phyloP scores from a whole-genome alignment of 768 basidiomycete species.

The Psilocybe sp. region DNA sequence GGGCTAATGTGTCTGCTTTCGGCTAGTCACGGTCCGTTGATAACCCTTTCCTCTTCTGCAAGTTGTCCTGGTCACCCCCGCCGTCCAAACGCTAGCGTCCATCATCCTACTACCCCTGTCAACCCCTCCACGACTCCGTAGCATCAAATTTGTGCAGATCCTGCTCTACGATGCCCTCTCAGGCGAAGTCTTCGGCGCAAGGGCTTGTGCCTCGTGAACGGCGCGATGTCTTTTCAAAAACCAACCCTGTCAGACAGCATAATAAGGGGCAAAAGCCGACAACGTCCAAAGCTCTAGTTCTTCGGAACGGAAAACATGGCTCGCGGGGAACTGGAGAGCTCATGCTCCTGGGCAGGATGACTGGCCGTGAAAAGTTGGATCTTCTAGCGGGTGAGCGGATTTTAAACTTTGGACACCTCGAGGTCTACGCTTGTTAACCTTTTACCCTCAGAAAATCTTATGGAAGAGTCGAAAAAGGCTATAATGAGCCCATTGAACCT shows the following conservation, averaged over 20 bases:
- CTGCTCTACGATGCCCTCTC: constrained; percentile 21
- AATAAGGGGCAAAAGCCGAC: constrained; percentile 34
- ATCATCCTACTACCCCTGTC: neutral
- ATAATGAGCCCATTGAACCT: constrained; percentile 64
- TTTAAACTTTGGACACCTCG: constrained; percentile 5
- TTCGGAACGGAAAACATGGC: constrained; percentile 76
- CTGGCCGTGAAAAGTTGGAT: constrained; percentile 78
- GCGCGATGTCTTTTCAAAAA: constrained; percentile 40
- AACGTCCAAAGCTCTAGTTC: constrained; percentile 68
- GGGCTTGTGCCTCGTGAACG: constrained; percentile 58
- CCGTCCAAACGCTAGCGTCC: neutral
- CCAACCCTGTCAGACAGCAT: constrained; percentile 15
- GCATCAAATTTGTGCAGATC: neutral
- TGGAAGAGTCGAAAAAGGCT: constrained; percentile 54
- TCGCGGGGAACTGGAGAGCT: constrained; percentile 70
- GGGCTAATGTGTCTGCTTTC: neutral
- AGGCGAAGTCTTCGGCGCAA: constrained; percentile 17
- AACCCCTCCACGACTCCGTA: neutral
- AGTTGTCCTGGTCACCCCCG: neutral
- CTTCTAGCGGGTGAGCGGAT: constrained; percentile 61
- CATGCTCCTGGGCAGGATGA: constrained; percentile 53
- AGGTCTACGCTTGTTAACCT: constrained; percentile 6
- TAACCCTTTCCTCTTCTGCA: constrained; percentile 5
- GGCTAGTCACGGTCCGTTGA: constrained; percentile 11
- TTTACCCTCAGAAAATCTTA: constrained; percentile 57